phyloP scores from a whole-genome alignment of 1,284 basidiomycete species.

The Athelia psychrophila region DNA sequence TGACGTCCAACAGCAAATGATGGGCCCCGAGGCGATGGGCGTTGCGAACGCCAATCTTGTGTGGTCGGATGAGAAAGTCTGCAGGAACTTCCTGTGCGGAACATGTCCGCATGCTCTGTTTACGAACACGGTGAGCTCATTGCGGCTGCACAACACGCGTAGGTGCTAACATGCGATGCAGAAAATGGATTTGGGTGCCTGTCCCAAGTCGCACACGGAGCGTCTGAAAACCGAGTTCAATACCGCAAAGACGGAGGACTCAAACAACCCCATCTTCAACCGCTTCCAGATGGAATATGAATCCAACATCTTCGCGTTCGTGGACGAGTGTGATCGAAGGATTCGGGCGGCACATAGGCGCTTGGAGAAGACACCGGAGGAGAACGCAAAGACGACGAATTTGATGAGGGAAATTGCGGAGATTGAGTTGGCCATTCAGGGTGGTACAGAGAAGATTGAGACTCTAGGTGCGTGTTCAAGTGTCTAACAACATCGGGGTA shows the following conservation, averaged over 20 bases:
- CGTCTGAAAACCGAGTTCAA: slow-evolving; percentile 91
- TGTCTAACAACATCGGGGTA: slow-evolving; percentile 9
- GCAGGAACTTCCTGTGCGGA: slow-evolving; percentile 97
- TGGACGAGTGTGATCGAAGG: slow-evolving; percentile 97
- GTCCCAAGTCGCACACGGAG: slow-evolving; percentile 95
- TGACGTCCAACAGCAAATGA: slow-evolving; percentile 79
- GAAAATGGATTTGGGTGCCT: slow-evolving; percentile 99
- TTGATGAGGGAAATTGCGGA: slow-evolving; percentile 99
- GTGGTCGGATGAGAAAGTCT: slow-evolving; percentile 99
- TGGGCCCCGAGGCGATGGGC: slow-evolving; percentile 99
- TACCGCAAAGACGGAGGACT: slow-evolving; percentile 72
- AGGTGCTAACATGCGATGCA: slow-evolving; percentile 31
- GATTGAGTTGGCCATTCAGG: slow-evolving; percentile 97
- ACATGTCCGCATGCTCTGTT: slow-evolving; percentile 97
- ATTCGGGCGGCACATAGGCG: slow-evolving; percentile 93
- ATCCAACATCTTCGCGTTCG: slow-evolving; percentile 91
- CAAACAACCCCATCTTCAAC: slow-evolving; percentile 76
- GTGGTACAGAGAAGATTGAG: slow-evolving; percentile 98
- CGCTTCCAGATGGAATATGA: slow-evolving; percentile 94
- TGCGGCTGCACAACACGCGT: slow-evolving; percentile 4
- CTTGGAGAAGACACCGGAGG: slow-evolving; percentile 98
- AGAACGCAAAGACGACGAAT: slow-evolving; percentile 98
- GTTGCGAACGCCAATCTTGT: slow-evolving; percentile 89
- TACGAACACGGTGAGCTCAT: slow-evolving; percentile 87
- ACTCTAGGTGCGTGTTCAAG: slow-evolving; percentile 62